These are phyloP conservation scores for Rhododendron henanense DNA, from an alignment of 148 eudicot species.

Conservation along the genomic window DNA sequence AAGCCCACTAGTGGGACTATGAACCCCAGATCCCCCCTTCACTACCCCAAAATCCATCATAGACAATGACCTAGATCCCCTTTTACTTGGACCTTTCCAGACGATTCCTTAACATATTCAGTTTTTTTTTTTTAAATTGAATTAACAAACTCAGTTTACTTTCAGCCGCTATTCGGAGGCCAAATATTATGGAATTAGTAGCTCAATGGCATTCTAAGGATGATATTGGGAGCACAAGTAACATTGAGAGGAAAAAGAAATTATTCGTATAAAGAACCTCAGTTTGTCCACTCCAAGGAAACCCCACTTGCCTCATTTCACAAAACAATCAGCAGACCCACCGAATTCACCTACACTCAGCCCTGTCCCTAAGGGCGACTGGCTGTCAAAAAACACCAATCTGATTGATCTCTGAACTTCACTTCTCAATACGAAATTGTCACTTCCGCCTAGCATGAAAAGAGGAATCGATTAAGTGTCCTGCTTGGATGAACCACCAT, in stretches of 20 bases:
- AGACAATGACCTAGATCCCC: not conserved
- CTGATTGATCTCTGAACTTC: not conserved
- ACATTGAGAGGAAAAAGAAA: not conserved
- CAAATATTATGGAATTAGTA: not conserved
- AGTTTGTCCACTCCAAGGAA: not conserved
- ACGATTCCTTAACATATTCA: not conserved
- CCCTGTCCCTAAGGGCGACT: not conserved
- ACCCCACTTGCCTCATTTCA: not conserved
- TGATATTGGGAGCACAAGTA: not conserved
- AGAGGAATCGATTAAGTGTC: not conserved
- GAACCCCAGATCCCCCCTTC: not conserved
- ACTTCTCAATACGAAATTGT: not conserved
- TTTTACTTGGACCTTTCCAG: not conserved
- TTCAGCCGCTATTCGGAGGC: not conserved
- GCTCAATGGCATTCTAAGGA: not conserved
- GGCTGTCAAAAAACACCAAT: not conserved
- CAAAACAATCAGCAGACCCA: not conserved
- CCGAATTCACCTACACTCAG: not conserved
- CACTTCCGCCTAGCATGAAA: not conserved
- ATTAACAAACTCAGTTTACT: not conserved
- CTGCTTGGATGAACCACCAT: not conserved
- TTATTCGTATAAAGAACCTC: not conserved
- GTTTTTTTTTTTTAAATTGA: no score
- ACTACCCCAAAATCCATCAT: not conserved
- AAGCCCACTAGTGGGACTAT: not conserved